Base-by-base conservation (phyloP, 495 filamentous ascomycete species). In the Chaetomium tenue region DNA sequence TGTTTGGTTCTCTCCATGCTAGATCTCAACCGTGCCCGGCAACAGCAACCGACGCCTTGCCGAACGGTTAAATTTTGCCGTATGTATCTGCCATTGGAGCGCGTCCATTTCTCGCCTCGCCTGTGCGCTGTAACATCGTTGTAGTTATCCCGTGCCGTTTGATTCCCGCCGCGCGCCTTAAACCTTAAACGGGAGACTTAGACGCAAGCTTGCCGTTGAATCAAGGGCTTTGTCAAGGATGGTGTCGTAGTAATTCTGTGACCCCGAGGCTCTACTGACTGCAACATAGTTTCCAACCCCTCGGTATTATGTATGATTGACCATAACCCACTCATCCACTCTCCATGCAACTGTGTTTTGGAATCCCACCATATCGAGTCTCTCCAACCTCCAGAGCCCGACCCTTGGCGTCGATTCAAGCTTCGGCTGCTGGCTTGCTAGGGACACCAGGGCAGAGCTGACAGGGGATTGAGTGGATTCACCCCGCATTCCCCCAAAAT, bases 1-100 rank as follows among this genome's bases (percentile, higher is more conserved):
- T 37, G 2, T 22, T 47, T 22, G 25, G 23, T 55, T 42, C 37
- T 55, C 9, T 9, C 6, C 33, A 8, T 37, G 33, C 33, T 37
- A 7, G 33, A 37, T 37, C 5, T 12, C 9, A 9, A 12, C 8
- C 33, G 33, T 9, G 33, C 33, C 33, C 9, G 5, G 33, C 8
- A 37, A 7, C 33, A 8, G 6, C 33, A 37, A 37, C 33, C 9
- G 40, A 44, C 40, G 44, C 1, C 44, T 25, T 56, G 28, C 53
- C 18, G 2, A 23, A 46, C 39, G 23, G 57, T 39, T 52, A n/a
- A 5, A 26, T 12, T 52, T 52, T 52, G 48, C 23, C 48, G 12
- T 26, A 2, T 26, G 22, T 26, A 25, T 25, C 12, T 22, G 42
- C 42, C 23, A 58, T 58, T 63, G 60, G 60, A 63, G 60, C 60